A percentile compares a stretch with the other conserved stretches of the same genome.
Conservation (phyloP, 805 yeast genomes). For the Myxozyma vanderwaltii region DNA sequence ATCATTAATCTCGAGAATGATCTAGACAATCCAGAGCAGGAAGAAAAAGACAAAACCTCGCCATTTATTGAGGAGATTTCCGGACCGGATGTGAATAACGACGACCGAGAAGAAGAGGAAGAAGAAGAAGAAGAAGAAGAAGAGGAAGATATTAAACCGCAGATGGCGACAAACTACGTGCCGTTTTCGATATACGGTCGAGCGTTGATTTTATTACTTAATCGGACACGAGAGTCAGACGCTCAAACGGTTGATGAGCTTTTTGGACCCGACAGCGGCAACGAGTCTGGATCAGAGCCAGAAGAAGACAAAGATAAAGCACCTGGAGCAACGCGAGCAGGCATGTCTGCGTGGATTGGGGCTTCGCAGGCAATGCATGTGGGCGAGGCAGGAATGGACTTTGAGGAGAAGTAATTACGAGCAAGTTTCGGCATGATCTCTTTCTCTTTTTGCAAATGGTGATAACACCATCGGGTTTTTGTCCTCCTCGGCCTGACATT, state of each 20-base stretch:
- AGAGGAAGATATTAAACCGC: slow-evolving; percentile 11
- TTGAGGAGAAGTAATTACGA: slow-evolving; percentile 11
- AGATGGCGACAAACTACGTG: slow-evolving; percentile 11
- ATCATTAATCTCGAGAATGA: slow-evolving; percentile 3
- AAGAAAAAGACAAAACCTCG: too few relatives aligned
- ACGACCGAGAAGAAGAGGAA: background rate
- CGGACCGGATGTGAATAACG: background rate
- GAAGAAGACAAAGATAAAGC: background rate
- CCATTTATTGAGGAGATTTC: too few relatives aligned
- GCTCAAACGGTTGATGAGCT: background rate
- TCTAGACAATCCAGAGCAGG: background rate
- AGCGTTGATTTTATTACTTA: slow-evolving; percentile 5
- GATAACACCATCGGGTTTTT: too few relatives aligned
- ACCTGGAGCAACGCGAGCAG: slow-evolving; percentile 4
- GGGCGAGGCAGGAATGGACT: slow-evolving; percentile 11
- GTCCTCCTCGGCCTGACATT: too few relatives aligned
- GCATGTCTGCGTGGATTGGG: slow-evolving; percentile 19
- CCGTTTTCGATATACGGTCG: slow-evolving; percentile 18
- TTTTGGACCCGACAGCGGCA: slow-evolving; percentile 5
- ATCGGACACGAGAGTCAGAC: background rate
- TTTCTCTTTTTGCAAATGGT: too few relatives aligned
- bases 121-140: slow-evolving; percentile 8
- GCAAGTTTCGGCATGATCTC: background rate
- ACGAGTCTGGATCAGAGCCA: background rate
- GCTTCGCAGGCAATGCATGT: slow-evolving; percentile 15